Conservation (phyloP, 1,284 basidiomycete genomes). For the Abortiporus biennis region DNA sequence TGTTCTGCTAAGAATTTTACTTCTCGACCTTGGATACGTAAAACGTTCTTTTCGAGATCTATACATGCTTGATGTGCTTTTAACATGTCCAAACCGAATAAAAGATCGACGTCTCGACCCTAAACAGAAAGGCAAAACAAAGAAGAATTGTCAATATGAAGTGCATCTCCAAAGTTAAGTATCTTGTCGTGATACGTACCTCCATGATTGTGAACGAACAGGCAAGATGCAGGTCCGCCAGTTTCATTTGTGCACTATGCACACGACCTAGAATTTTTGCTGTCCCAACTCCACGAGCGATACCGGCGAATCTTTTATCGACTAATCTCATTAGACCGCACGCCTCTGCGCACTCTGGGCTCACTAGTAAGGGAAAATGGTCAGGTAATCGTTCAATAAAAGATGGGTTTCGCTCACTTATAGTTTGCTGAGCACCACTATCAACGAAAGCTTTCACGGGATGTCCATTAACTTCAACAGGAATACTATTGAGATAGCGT, state of each 20-base stretch:
- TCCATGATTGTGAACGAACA: conserved; percentile 97
- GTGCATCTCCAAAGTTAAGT: too few relatives aligned
- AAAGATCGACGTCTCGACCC: conserved; percentile 88
- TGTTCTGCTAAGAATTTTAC: conserved; percentile 91
- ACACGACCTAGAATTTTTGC: conserved; percentile 93
- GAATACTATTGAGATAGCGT: conserved; percentile 45
- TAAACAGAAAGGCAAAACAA: conserved; percentile 27
- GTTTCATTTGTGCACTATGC: conserved; percentile 89
- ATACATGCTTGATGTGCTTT: conserved; percentile 96
- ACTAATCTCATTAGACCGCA: conserved; percentile 95
- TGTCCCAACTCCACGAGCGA: conserved; percentile 94
- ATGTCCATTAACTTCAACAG: conserved; percentile 87
- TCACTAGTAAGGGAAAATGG: conserved; percentile 53
- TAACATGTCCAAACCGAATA: conserved; percentile 97
- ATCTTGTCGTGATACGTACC: conserved; percentile 41
- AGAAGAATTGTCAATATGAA: conserved; percentile 5
- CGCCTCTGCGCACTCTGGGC: conserved; percentile 87
- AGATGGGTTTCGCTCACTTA: conserved; percentile 59
- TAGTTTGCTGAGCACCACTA: conserved; percentile 94
- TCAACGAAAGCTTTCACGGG: conserved; percentile 97
- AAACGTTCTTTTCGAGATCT: conserved; percentile 83
- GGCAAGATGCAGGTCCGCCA: conserved; percentile 78
- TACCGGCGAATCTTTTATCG: conserved; percentile 84
- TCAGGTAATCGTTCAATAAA: conserved; percentile 4
- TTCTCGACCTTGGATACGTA: conserved; percentile 85